Evolutionary conservation across 371 early-diverging fungal species (phyloP), one percentile per base, ranked within the genome.

Genomic region (Quaeritorhiza haematococci): DNA sequence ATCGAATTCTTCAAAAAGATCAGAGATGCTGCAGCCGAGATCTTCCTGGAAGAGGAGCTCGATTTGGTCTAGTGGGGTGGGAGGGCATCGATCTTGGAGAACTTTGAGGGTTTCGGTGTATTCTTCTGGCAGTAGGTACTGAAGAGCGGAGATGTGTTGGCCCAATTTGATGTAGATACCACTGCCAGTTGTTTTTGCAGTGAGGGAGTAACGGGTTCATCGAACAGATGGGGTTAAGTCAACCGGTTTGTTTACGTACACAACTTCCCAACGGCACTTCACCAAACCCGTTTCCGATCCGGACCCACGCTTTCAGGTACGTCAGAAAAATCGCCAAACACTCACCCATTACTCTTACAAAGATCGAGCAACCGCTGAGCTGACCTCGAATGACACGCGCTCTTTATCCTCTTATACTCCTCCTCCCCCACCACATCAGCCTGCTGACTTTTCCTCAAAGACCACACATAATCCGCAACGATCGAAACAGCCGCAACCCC

Each of bases 121-220:
- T 69, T 96, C 95, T 8, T 62, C 61, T 1, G 96, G 96, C 17
- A 96, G 72, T n/a, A 93, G 66, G 56, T 92, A 92, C 35, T 44
- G 59, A 41, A 33, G 30, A 42, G 29, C 33, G 38, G 3, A 48
- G 24, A 34, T 17, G 24, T 47, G 38, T 7, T 30, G 26, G 30
- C 67, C 80, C 44, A 94, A 76, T 62, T 95, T 95, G 64, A 95
- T 89, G 61, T 92, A 95, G 28, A 93, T 84, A n/a, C 96, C 96
- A 15, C n/a, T n/a, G 32, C 91, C 92, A 59, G 72, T 69, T 21
- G 10, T 23, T n/a, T n/a, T n/a, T n/a, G n/a, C n/a, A n/a, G n/a
- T n/a, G n/a, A n/a, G n/a, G n/a, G n/a, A n/a, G n/a, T n/a, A n/a
- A n/a, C n/a, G n/a, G n/a, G n/a, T n/a, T n/a, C n/a, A n/a, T n/a